Evolutionary conservation across 306 rosid genomes (phyloP).

Genomic region (Acacia acuminata): DNA sequence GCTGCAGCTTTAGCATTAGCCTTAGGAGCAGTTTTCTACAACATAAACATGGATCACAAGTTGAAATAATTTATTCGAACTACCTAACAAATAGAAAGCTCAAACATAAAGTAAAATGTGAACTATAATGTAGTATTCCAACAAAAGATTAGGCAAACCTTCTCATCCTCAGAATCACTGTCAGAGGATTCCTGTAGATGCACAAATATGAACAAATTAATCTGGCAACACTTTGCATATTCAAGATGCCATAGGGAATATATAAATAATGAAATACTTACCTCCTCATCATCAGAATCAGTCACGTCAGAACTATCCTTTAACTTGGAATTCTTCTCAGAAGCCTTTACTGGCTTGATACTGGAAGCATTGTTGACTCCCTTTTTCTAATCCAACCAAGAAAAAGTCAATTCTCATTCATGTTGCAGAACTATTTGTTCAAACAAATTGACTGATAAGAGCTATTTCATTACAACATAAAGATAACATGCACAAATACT

Average conservation of each 20-base stretch:
- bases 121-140: background rate
- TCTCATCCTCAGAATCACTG: constrained; percentile 3
- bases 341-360: constrained; percentile 10
- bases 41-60: background rate
- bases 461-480: background rate
- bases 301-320: constrained; percentile 38
- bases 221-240: background rate
- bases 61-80: background rate
- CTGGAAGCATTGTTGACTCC: background rate
- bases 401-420: background rate
- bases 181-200: constrained; percentile 19
- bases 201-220: background rate
- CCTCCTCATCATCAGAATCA: constrained; percentile 43
- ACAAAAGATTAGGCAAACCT: constrained; percentile 3
- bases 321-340: background rate
- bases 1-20: constrained; percentile 30
- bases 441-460: background rate
- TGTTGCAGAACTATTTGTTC: background rate
- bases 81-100: background rate
- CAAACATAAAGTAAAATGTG: background rate
- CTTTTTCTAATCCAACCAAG: background rate
- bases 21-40: constrained; percentile 30
- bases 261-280: constrained; percentile 1
- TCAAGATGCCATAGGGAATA: background rate
- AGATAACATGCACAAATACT: background rate